phyloP scores from a whole-genome alignment of 306 rosid species.

The Trifolium fragiferum region DNA sequence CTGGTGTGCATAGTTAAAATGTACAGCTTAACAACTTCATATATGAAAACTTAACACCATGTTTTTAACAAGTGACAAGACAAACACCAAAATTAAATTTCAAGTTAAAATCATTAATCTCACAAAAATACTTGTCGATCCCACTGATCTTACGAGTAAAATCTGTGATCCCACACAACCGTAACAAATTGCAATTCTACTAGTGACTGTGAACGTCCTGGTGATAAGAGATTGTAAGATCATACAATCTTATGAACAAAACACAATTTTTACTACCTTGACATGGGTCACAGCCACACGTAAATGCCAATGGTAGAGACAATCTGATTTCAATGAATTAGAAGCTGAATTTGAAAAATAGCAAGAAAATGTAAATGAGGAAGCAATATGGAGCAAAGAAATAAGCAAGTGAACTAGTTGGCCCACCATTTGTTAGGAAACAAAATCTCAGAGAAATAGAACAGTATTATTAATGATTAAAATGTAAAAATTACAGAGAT shows the following conservation, averaged over 20 bases:
- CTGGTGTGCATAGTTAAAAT: not conserved
- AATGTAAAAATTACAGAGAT: too few relatives aligned
- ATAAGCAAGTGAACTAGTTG: constrained; percentile 4
- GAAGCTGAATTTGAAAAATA: not conserved
- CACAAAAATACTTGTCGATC: not conserved
- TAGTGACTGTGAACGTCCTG: not conserved
- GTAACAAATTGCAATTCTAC: not conserved
- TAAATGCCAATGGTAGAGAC: not conserved
- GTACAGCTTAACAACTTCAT: not conserved
- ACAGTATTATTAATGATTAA: too few relatives aligned
- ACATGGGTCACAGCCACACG: not conserved
- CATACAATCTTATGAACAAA: too few relatives aligned
- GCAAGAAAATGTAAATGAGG: not conserved
- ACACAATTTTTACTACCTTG: not conserved
- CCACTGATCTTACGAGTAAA: not conserved
- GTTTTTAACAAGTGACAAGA: constrained; percentile 3
- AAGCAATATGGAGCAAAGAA: not conserved
- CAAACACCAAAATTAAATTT: too few relatives aligned
- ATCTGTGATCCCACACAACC: not conserved
- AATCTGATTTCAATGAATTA: not conserved
- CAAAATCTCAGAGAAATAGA: too few relatives aligned
- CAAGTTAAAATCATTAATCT: too few relatives aligned
- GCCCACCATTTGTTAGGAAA: too few relatives aligned
- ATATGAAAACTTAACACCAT: not conserved
- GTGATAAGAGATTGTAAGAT: not conserved